These are phyloP conservation scores for Ilyonectria destructans DNA, from an alignment of 2,329 filamentous ascomycete species.

Conservation along the genomic window DNA sequence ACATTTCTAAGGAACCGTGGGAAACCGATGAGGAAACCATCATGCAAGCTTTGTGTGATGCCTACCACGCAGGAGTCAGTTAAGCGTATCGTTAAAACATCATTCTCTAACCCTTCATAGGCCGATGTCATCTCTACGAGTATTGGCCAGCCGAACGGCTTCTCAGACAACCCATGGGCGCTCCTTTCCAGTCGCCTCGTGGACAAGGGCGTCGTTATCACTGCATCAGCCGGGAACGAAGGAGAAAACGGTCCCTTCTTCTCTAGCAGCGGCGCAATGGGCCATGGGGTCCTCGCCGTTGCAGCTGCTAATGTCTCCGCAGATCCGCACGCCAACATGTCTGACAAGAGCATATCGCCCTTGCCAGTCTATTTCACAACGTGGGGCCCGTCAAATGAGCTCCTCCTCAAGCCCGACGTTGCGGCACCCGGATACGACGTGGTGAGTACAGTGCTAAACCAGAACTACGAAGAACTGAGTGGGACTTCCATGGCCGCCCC, in stretches of 20 bases:
- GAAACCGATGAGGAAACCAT: conserved; percentile 55
- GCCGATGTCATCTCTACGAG: conserved; percentile 63
- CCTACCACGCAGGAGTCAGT: conserved; percentile 54
- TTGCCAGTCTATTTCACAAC: conserved; percentile 65
- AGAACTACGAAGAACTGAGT: conserved; percentile 62
- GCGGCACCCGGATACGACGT: conserved; percentile 66
- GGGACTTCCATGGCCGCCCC: conserved; percentile 73
- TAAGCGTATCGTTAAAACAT: not conserved
- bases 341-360: conserved; percentile 46
- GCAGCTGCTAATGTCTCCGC: conserved; percentile 61
- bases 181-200: conserved; percentile 60
- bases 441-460: conserved; percentile 64
- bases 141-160: conserved; percentile 58
- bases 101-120: conserved; percentile 36
- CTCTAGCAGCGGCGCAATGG: conserved; percentile 53
- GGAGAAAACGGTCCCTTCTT: conserved; percentile 66
- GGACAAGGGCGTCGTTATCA: conserved; percentile 64
- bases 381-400: conserved; percentile 69
- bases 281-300: conserved; percentile 54
- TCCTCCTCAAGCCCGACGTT: conserved; percentile 67
- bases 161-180: conserved; percentile 61
- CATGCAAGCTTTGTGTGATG: conserved; percentile 57
- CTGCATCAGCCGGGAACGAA: conserved; percentile 68
- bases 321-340: conserved; percentile 56
- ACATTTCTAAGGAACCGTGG: conserved; percentile 43